Evolutionary conservation across 106 monocot species (phyloP).

Genomic region (Agapanthus africanus): DNA sequence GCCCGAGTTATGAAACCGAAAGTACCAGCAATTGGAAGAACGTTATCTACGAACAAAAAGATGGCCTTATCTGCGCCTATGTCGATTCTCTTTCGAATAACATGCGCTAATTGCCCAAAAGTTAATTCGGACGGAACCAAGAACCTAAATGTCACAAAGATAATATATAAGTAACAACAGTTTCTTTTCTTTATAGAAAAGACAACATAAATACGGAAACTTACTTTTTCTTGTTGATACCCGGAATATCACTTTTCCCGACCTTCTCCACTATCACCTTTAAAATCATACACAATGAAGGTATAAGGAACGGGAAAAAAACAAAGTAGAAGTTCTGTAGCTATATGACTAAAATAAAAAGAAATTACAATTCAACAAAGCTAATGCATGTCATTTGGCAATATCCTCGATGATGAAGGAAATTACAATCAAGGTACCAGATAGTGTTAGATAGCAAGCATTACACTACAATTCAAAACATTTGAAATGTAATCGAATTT

Average conservation of each 20-base stretch:
- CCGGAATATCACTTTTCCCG: slow-evolving; percentile 22
- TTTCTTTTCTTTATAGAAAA: neutral
- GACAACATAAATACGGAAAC: neutral
- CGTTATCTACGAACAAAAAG: slow-evolving; percentile 26
- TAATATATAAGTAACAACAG: neutral
- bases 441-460: too few relatives aligned
- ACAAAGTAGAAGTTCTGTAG: too few relatives aligned
- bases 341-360: too few relatives aligned
- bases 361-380: too few relatives aligned
- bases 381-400: too few relatives aligned
- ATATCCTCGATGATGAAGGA: too few relatives aligned
- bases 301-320: too few relatives aligned
- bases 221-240: slow-evolving; percentile 27
- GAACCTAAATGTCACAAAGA: slow-evolving; percentile 9
- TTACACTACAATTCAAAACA: too few relatives aligned
- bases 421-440: too few relatives aligned
- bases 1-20: neutral
- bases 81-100: slow-evolving; percentile 29
- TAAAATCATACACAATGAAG: too few relatives aligned
- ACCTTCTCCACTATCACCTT: slow-evolving; percentile 37
- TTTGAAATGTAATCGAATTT: too few relatives aligned
- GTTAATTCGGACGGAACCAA: slow-evolving; percentile 26
- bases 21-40: slow-evolving; percentile 27
- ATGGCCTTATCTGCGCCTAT: slow-evolving; percentile 26
- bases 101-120: slow-evolving; percentile 25